Evolutionary conservation across 2,329 filamentous ascomycete genomes (phyloP), one percentile per base, ranked within the genome.

Genomic region (Hirsutella thompsonii): DNA sequence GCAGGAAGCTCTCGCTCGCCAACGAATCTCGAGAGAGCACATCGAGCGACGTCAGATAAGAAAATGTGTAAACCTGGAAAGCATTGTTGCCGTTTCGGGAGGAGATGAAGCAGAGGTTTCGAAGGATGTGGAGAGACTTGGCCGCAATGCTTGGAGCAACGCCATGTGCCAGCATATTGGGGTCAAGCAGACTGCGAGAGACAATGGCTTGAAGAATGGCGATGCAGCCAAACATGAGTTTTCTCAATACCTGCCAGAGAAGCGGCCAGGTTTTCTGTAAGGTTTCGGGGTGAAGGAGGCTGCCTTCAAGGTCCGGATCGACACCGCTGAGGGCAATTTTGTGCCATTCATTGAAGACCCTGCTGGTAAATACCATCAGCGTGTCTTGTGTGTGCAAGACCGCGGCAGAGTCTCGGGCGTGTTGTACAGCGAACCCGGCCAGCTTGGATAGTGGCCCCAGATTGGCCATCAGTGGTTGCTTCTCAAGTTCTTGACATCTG

Each of bases 51-150:
- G 84, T 79, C 19, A 93, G 70, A 52, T 88, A 87, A 20, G 86
- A 81, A 55, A 94, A 94, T 2, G 74, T 79, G 59, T 94, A 90
- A 43, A 86, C 83, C 41, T 89, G 85, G 52, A 93, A 94, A 2
- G 77, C 72, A 45, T 74, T 76, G 42, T 81, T 79, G 18, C 82
- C 81, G 42, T 84, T 72, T 32, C 84, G 74, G 13, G 79, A 80
- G 1, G 85, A 86, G 46, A 94, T 77, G 57, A 94, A 94, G 60
- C 80, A 86, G 18, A 93, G 64, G 52, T 85, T 82, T 21, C 86
- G 79, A 10, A 94, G 72, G 11, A 76, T 77, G 45, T 82, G 78
- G 14, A 94, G 69, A 1, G 80, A 76, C 55, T 83, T 83, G 36
- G 76, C 67, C 5, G 85, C 84, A 14, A 92, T 64, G 13, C 67